Conservation (phyloP, 2,329 filamentous ascomycete genomes). For the Exophiala mesophila region DNA sequence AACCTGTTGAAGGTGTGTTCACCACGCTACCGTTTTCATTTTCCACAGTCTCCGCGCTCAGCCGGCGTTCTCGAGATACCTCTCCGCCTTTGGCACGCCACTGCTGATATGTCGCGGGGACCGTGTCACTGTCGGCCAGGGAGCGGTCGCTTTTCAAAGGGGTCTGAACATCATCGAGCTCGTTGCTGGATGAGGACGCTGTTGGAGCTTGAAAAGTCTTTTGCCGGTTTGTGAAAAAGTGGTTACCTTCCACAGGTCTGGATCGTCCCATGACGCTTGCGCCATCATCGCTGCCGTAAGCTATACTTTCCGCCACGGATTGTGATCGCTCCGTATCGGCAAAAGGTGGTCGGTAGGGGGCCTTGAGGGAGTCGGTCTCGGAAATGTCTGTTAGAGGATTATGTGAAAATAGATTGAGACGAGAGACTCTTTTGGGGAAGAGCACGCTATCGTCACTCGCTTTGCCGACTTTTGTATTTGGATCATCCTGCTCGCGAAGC, state of each 20-base stretch:
- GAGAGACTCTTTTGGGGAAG: slow-evolving; percentile 73
- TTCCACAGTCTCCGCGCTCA: slow-evolving; percentile 28
- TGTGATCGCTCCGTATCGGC: slow-evolving; percentile 55
- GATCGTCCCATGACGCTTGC: slow-evolving; percentile 78
- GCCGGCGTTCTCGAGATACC: slow-evolving; percentile 38
- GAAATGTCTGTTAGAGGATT: slow-evolving; percentile 73
- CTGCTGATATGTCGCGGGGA: slow-evolving; percentile 76
- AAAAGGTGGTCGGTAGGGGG: slow-evolving; percentile 56
- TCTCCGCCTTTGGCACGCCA: slow-evolving; percentile 55
- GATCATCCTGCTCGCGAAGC: slow-evolving; percentile 91
- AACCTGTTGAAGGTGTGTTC: slow-evolving; percentile 53
- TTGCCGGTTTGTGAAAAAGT: slow-evolving; percentile 88
- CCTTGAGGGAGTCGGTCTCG: slow-evolving; percentile 77
- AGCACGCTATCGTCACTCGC: slow-evolving; percentile 93
- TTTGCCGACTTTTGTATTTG: slow-evolving; percentile 81
- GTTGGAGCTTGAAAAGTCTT: slow-evolving; percentile 85
- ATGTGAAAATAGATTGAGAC: slow-evolving; percentile 67
- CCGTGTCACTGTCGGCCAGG: slow-evolving; percentile 83
- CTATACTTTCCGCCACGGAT: slow-evolving; percentile 60
- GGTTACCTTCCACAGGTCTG: slow-evolving; percentile 82
- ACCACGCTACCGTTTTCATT: slow-evolving; percentile 17
- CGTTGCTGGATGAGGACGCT: slow-evolving; percentile 29
- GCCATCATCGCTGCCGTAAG: slow-evolving; percentile 59
- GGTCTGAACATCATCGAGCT: slow-evolving; percentile 23
- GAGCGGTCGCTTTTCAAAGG: slow-evolving; percentile 49